Conservation (phyloP, 495 filamentous ascomycete species). For the Aspergillus sparsus region DNA sequence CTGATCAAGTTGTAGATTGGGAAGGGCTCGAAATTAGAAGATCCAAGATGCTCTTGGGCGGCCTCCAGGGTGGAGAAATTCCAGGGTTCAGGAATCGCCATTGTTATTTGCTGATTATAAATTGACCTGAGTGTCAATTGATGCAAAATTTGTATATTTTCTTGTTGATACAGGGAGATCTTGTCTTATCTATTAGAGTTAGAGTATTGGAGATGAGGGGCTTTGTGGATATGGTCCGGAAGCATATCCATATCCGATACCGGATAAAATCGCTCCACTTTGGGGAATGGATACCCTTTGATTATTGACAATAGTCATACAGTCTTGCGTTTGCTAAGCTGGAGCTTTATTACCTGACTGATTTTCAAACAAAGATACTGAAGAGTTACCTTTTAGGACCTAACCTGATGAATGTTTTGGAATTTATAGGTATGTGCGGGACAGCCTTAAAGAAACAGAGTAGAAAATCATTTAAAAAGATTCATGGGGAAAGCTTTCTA, state of each 20-base stretch:
- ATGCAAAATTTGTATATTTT: background rate
- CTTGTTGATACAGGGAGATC: background rate
- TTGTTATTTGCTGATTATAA: background rate
- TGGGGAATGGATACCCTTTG: background rate
- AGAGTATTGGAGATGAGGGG: background rate
- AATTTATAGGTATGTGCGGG: too few relatives aligned
- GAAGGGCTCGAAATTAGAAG: constrained; percentile 10
- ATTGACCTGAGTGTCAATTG: background rate
- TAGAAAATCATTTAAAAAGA: too few relatives aligned
- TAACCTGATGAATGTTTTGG: too few relatives aligned
- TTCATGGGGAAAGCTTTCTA: too few relatives aligned
- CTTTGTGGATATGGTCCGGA: background rate
- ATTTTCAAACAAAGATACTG: too few relatives aligned
- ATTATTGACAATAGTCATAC: too few relatives aligned
- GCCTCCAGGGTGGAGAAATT: constrained; percentile 12
- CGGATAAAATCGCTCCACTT: background rate
- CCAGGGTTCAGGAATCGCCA: constrained; percentile 15
- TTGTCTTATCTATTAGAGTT: too few relatives aligned
- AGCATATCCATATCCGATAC: background rate
- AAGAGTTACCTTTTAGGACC: too few relatives aligned
- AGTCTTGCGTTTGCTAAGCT: too few relatives aligned
- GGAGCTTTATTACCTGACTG: too few relatives aligned
- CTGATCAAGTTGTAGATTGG: constrained; percentile 21
- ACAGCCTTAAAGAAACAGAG: too few relatives aligned
- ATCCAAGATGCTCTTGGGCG: constrained; percentile 9